A percentile compares a stretch with the other conserved stretches of the same genome.
Evolutionary conservation across 805 yeast species (phyloP).

Genomic region (Candida andamanensis): DNA sequence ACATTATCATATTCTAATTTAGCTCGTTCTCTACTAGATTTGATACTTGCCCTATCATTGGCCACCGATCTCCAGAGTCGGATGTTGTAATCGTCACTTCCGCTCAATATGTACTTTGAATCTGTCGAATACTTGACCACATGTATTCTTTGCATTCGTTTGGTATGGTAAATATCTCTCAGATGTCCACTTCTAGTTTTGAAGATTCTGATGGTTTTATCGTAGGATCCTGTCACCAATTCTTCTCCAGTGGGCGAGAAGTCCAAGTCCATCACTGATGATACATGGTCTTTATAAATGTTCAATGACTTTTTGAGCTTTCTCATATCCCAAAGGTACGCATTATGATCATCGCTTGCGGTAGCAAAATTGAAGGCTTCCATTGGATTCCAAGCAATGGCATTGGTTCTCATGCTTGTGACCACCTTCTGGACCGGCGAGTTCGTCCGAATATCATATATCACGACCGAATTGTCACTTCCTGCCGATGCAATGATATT

Average conservation of each 20-base stretch:
- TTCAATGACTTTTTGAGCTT: conserved; percentile 76
- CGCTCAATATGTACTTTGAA: conserved; percentile 77
- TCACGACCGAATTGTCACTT: conserved; percentile 82
- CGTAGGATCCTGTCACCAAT: conserved; percentile 91
- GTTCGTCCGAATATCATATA: conserved; percentile 86
- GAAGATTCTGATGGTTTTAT: conserved; percentile 82
- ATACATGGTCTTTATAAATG: conserved; percentile 90
- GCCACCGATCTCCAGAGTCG: conserved; percentile 91
- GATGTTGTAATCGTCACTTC: conserved; percentile 95
- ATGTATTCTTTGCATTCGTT: conserved; percentile 94
- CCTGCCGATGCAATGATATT: conserved; percentile 79
- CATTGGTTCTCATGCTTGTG: conserved; percentile 75
- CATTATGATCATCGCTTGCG: conserved; percentile 92
- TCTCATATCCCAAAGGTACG: conserved; percentile 95
- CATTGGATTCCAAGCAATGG: conserved; percentile 95
- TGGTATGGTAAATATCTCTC: conserved; percentile 92
- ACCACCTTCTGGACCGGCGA: conserved; percentile 90
- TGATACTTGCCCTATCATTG: conserved; percentile 75
- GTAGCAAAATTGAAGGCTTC: conserved; percentile 92
- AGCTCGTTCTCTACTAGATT: conserved; percentile 72
- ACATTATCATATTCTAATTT: conserved; percentile 89
- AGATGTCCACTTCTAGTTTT: conserved; percentile 81
- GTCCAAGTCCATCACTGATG: conserved; percentile 92
- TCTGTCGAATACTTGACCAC: conserved; percentile 84
- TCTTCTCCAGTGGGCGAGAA: conserved; percentile 97